Percentiles rank a stretch among this genome's conserved stretches.
Conservation (phyloP, 176 grass and related monocot genomes). For the Microstegium vimineum region DNA sequence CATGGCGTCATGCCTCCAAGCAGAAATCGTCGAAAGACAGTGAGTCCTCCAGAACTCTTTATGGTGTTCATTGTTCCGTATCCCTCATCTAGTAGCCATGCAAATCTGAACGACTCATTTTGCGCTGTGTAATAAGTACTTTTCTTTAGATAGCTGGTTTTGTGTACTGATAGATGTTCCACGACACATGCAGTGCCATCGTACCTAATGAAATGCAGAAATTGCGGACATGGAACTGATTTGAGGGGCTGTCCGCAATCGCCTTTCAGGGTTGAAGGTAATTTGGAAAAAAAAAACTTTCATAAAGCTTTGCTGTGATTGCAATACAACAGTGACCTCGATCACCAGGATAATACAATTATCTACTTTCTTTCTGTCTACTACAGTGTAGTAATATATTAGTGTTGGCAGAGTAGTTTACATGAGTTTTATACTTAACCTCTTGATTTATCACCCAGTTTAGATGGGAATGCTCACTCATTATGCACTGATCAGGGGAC, state of each 20-base stretch:
- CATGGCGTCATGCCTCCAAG: slow-evolving; percentile 94
- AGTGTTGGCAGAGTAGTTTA: background rate
- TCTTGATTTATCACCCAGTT: background rate
- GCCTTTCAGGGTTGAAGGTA: slow-evolving; percentile 86
- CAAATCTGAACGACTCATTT: background rate
- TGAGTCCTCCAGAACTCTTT: slow-evolving; percentile 30
- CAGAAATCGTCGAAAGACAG: slow-evolving; percentile 76
- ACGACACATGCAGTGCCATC: slow-evolving; percentile 70
- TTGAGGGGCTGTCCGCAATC: slow-evolving; percentile 85
- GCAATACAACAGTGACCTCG: background rate
- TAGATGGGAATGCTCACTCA: slow-evolving; percentile 15
- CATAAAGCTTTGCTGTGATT: background rate
- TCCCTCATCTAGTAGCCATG: background rate
- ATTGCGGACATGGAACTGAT: slow-evolving; percentile 93
- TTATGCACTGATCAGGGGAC: slow-evolving; percentile 47
- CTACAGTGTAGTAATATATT: background rate
- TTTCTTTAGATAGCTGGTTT: background rate
- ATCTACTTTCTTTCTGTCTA: background rate
- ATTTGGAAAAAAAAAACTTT: background rate
- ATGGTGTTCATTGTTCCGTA: background rate
- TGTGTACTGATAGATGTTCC: background rate
- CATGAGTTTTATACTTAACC: background rate
- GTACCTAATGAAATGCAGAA: slow-evolving; percentile 79
- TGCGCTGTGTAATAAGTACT: background rate
- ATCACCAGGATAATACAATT: background rate